phyloP scores from a whole-genome alignment of 2,329 filamentous ascomycete genomes.

The Stromatinia cepivora region DNA sequence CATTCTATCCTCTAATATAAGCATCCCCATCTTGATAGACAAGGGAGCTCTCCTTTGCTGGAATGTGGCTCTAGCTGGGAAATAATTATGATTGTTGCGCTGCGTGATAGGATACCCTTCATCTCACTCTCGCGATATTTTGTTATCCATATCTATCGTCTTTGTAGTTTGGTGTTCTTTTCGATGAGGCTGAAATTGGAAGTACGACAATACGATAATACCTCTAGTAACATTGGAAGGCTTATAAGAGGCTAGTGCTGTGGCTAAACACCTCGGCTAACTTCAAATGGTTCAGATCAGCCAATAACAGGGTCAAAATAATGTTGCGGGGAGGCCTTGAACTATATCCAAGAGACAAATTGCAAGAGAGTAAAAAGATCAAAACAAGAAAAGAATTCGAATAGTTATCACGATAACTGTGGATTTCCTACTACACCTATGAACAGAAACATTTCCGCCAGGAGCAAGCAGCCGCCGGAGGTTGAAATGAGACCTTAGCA shows the following conservation, averaged over 20 bases:
- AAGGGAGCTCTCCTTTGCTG: background rate
- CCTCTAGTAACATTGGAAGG: background rate
- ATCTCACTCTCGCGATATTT: background rate
- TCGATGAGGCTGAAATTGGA: background rate
- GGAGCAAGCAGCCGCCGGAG: too few relatives aligned
- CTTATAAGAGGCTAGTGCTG: background rate
- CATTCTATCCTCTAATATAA: slow-evolving; percentile 63
- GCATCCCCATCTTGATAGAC: slow-evolving; percentile 48
- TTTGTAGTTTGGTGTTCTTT: background rate
- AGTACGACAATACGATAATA: background rate
- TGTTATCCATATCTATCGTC: background rate
- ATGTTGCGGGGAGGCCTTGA: background rate
- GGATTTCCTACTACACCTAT: too few relatives aligned
- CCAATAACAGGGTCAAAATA: background rate
- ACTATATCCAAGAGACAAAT: background rate
- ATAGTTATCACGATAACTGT: too few relatives aligned
- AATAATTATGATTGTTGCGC: background rate
- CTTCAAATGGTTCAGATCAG: background rate
- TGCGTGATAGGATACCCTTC: background rate
- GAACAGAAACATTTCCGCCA: too few relatives aligned
- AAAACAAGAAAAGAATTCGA: too few relatives aligned
- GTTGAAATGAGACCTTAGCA: too few relatives aligned
- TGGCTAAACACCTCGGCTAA: background rate
- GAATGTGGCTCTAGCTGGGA: background rate
- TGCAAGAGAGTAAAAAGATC: too few relatives aligned